A percentile compares a stretch with the other conserved stretches of the same genome.
These are phyloP conservation scores for Aspergillus fructus DNA, from an alignment of 2,329 filamentous ascomycete genomes.

Conservation along the genomic window DNA sequence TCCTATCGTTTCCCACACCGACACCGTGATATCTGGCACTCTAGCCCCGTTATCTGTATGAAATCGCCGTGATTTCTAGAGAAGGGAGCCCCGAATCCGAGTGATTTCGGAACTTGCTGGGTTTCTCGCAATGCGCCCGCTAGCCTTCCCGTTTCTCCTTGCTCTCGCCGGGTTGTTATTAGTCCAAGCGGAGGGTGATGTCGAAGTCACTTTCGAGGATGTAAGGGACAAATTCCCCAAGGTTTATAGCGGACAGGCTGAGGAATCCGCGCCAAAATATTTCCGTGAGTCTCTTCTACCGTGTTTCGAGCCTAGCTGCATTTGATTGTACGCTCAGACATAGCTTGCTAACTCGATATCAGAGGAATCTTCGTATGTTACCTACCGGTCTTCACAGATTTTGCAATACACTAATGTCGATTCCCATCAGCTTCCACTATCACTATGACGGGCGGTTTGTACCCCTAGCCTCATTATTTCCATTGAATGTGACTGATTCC, in stretches of 20 bases:
- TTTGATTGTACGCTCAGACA: slow-evolving; percentile 12
- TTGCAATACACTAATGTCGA: slow-evolving; percentile 5
- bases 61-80: neutral
- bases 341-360: slow-evolving; percentile 8
- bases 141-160: slow-evolving; percentile 12
- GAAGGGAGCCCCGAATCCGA: neutral
- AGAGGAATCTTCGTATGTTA: slow-evolving; percentile 47
- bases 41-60: neutral
- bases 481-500: slow-evolving; percentile 15
- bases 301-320: neutral
- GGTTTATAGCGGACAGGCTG: slow-evolving; percentile 39
- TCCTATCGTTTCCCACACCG: no score
- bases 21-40: neutral
- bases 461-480: neutral
- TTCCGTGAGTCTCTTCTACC: slow-evolving; percentile 43
- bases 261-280: slow-evolving; percentile 49
- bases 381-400: neutral
- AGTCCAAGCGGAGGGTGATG: slow-evolving; percentile 25
- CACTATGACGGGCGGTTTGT: slow-evolving; percentile 55
- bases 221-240: slow-evolving; percentile 42
- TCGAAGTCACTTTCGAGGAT: slow-evolving; percentile 41
- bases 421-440: slow-evolving; percentile 46
- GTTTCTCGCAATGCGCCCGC: slow-evolving; percentile 22
- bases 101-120: neutral
- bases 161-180: slow-evolving; percentile 20